Conservation (phyloP, 441 rosid species). For the Pelargonium cotyledonis region DNA sequence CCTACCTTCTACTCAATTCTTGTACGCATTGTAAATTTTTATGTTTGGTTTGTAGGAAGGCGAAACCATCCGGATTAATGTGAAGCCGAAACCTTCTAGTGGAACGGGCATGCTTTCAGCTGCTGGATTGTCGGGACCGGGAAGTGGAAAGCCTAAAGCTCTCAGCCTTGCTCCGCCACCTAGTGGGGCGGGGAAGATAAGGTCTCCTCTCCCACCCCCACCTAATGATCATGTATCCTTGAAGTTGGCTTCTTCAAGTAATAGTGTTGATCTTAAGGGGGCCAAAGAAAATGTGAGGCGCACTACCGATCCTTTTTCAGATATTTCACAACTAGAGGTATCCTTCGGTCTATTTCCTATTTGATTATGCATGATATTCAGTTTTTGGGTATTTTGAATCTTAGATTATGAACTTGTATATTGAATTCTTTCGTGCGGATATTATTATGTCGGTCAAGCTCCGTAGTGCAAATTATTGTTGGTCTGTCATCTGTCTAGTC, state of each 20-base stretch:
- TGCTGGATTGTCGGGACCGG: conserved; percentile 64
- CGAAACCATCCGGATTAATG: conserved; percentile 92
- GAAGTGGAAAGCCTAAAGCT: conserved; percentile 49
- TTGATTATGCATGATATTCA: background rate
- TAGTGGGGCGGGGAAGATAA: conserved; percentile 39
- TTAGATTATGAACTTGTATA: background rate
- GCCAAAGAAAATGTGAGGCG: conserved; percentile 34
- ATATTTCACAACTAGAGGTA: conserved; percentile 80
- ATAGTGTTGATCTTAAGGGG: conserved; percentile 18
- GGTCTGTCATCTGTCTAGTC: no score
- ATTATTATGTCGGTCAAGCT: no score
- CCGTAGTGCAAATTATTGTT: no score
- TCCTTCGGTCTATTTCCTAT: background rate
- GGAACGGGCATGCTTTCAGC: conserved; percentile 99
- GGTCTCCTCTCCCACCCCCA: conserved; percentile 90
- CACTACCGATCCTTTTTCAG: conserved; percentile 50
- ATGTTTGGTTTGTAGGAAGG: conserved; percentile 62
- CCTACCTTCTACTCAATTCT: conserved; percentile 5
- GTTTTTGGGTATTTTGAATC: background rate
- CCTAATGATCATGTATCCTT: conserved; percentile 78
- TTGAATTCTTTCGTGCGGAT: background rate
- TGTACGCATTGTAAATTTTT: conserved; percentile 17
- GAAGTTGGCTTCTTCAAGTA: conserved; percentile 39
- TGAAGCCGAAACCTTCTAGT: conserved; percentile 66
- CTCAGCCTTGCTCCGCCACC: conserved; percentile 83